Evolutionary conservation across 108 stramenopile species (phyloP).

Genomic region (Pseudonitzschia multistriata): DNA sequence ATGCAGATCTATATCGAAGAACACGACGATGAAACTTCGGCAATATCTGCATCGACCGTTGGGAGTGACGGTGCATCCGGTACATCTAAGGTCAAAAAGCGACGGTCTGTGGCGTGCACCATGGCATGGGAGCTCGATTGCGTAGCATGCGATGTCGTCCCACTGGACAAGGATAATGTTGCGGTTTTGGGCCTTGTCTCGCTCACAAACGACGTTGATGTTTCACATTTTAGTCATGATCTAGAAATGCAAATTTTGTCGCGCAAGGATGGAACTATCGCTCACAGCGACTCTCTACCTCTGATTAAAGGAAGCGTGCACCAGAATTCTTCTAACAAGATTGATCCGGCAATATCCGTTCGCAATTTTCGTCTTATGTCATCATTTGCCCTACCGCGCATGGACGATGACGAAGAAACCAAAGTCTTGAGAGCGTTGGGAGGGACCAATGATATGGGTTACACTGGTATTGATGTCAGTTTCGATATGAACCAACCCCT

Average conservation of each 20-base stretch:
- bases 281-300: slow-evolving; percentile 45
- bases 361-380: slow-evolving; percentile 50
- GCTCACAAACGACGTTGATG: slow-evolving; percentile 19
- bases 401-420: slow-evolving; percentile 50
- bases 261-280: slow-evolving; percentile 48
- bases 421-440: slow-evolving; percentile 1
- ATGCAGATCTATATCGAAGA: slow-evolving; percentile 61
- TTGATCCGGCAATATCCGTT: slow-evolving; percentile 18
- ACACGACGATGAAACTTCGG: slow-evolving; percentile 13
- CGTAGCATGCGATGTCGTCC: slow-evolving; percentile 72
- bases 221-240: slow-evolving; percentile 33
- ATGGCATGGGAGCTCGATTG: slow-evolving; percentile 91
- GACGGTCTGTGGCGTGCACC: slow-evolving; percentile 54
- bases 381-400: slow-evolving; percentile 60
- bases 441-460: slow-evolving; percentile 9
- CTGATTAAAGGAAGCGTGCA: slow-evolving; percentile 7
- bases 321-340: not conserved
- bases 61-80: slow-evolving; percentile 13
- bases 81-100: slow-evolving; percentile 3
- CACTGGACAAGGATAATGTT: slow-evolving; percentile 69
- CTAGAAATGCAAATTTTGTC: slow-evolving; percentile 75
- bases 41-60: not conserved
- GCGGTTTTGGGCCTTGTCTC: slow-evolving; percentile 68
- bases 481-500: slow-evolving; percentile 18
- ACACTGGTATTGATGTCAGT: slow-evolving; percentile 5